Conservation (phyloP, 257 asterid genomes). For the Petunia secreta region DNA sequence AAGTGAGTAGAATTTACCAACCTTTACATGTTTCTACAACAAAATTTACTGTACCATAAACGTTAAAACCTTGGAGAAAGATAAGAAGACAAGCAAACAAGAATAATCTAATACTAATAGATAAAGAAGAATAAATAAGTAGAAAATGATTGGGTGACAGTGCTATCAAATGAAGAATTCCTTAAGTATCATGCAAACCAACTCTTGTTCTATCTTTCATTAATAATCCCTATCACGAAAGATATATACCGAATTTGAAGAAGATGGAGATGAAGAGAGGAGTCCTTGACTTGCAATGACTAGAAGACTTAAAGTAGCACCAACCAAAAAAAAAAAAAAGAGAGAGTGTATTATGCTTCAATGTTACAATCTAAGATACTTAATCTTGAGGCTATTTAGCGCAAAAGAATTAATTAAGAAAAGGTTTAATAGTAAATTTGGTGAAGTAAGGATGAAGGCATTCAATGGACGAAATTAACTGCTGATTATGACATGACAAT, state of each 20-base stretch:
- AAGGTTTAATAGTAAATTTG: neutral
- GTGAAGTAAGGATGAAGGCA: neutral
- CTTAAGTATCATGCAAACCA: neutral
- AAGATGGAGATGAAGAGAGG: neutral
- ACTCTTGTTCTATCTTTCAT: neutral
- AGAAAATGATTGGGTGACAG: neutral
- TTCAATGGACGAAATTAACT: neutral
- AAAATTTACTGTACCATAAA: constrained; percentile 17
- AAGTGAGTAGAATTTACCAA: no score
- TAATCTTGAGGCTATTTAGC: no score
- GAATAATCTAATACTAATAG: no score
- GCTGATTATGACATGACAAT: neutral
- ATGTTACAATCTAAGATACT: no score
- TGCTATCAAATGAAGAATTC: no score
- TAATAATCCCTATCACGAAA: no score
- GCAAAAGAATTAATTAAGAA: neutral
- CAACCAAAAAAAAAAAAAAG: neutral
- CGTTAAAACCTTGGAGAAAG: neutral
- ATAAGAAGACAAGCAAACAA: neutral
- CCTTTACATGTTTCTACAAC: constrained; percentile 29
- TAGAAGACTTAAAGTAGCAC: neutral
- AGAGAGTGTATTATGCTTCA: neutral
- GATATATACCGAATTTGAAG: neutral
- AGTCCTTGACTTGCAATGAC: neutral
- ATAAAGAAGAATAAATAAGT: neutral